phyloP scores from a whole-genome alignment of 2,329 filamentous ascomycete genomes.

The Paracoccidioides brasiliensis region DNA sequence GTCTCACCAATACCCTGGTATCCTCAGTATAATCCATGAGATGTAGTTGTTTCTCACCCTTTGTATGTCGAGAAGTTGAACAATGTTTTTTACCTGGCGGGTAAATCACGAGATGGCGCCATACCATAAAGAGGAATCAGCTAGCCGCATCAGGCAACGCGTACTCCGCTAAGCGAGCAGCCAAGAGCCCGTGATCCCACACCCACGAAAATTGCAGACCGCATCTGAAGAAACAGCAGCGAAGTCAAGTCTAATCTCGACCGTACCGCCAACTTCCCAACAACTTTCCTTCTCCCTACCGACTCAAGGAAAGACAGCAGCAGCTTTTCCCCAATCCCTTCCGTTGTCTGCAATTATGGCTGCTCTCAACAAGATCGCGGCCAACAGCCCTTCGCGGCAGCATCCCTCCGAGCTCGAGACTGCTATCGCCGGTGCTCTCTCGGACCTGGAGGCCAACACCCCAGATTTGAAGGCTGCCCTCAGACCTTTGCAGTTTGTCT shows the following conservation, averaged over 20 bases:
- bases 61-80: not conserved
- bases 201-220: slow-evolving; percentile 6
- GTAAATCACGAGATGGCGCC: not conserved
- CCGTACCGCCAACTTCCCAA: slow-evolving; percentile 6
- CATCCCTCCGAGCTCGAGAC: slow-evolving; percentile 96
- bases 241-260: slow-evolving; percentile 2
- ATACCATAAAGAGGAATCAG: not conserved
- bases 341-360: slow-evolving; percentile 44
- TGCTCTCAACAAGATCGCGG: slow-evolving; percentile 94
- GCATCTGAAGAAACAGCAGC: not conserved
- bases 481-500: slow-evolving; percentile 96
- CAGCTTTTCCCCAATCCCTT: slow-evolving; percentile 3
- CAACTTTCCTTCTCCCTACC: slow-evolving; percentile 5
- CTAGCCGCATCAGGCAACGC: not conserved
- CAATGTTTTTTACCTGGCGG: not conserved
- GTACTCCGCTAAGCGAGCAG: slow-evolving; percentile 4
- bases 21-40: not conserved
- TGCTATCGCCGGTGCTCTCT: slow-evolving; percentile 91
- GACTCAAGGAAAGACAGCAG: slow-evolving; percentile 10
- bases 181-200: slow-evolving; percentile 2
- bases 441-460: slow-evolving; percentile 98
- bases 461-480: slow-evolving; percentile 92
- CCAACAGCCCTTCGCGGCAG: slow-evolving; percentile 90
- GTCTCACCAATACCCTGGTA: not conserved
- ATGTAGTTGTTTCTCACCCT: not conserved